Conservation (phyloP, 495 filamentous ascomycete species). For the Penicillium samsonianum region DNA sequence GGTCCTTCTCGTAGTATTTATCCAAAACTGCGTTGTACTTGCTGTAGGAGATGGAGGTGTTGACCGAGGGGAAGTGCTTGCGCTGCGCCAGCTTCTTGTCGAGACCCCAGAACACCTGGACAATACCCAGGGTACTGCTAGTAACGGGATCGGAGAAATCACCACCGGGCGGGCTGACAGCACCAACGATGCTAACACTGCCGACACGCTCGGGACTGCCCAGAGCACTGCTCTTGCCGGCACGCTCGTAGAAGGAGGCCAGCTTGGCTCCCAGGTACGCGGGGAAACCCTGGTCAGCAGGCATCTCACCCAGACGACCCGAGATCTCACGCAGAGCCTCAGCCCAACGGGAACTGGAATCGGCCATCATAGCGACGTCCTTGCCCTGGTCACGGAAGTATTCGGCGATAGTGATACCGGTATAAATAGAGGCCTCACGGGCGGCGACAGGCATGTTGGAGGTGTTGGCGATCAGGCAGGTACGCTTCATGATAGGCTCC, state of each 20-base stretch:
- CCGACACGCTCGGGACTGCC: slow-evolving; percentile 86
- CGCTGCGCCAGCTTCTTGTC: slow-evolving; percentile 99
- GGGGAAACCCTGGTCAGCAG: slow-evolving; percentile 98
- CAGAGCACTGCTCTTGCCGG: slow-evolving; percentile 79
- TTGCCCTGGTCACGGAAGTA: slow-evolving; percentile 99
- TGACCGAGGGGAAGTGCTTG: slow-evolving; percentile 99
- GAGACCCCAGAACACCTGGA: slow-evolving; percentile 99
- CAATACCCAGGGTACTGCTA: slow-evolving; percentile 89
- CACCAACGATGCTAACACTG: slow-evolving; percentile 96
- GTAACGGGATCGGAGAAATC: slow-evolving; percentile 99
- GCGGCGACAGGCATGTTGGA: slow-evolving; percentile 99
- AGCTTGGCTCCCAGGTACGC: slow-evolving; percentile 96
- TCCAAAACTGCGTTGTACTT: slow-evolving; percentile 90
- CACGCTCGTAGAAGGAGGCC: slow-evolving; percentile 98
- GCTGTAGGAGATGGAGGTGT: slow-evolving; percentile 93
- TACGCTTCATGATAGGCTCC: slow-evolving; percentile 99
- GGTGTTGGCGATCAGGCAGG: slow-evolving; percentile 96
- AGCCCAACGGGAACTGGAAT: slow-evolving; percentile 97
- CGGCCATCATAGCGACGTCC: slow-evolving; percentile 99
- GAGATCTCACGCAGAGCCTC: slow-evolving; percentile 98
- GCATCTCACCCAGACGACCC: slow-evolving; percentile 98
- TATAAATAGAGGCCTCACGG: slow-evolving; percentile 98
- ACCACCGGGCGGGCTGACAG: slow-evolving; percentile 95
- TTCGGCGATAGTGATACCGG: slow-evolving; percentile 95
- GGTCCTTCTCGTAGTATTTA: slow-evolving; percentile 88